Base-by-base conservation (phyloP, 2,329 filamentous ascomycete genomes). In the Aspergillus amoenus region DNA sequence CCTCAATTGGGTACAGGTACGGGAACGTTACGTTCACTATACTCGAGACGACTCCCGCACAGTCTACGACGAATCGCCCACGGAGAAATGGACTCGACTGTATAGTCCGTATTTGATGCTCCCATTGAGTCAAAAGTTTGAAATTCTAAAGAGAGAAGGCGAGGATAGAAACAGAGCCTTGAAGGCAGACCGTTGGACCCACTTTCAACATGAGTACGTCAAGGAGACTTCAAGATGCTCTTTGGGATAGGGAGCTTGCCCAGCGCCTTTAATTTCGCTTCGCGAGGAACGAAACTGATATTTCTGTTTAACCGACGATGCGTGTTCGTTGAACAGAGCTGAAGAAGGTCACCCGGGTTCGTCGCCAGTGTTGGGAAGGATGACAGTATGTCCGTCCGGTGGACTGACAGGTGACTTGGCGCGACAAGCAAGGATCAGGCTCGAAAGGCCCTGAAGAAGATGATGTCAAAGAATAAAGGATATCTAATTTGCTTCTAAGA, bases 401-500 rank as follows among this genome's bases (percentile, higher is more conserved):
- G 34, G 34, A 13, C 13, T 15, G 34, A n/a, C 34, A 37, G 13
- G 34, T 37, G 34, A 37, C 13, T 37, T 13, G 34, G 9, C 34
- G 34, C 5, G 34, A 18, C 37, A 24, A 32, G 22, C 37, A 42
- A 9, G 37, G 24, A 51, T 42, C 37, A 32, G 12, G 17, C 5
- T 22, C 21, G 17, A 9, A 27, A 30, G 24, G 22, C 42, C 42
- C 32, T 47, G 34, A 47, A 53, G 24, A 34, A 21, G n/a, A 46
- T 53, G 34, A 46, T 41, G 42, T 46, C 5, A 46, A 24, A 4
- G 17, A 7, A 11, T 47, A 11, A 40, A 34, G 6, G 34, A 44
- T n/a, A 27, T 44, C 21, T 7, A 12, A 37, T n/a, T 51, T 43
- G 55, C 18, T 56, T 55, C 52, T 39, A 55, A 49, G 44, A 49